Base-by-base conservation (phyloP, 352 stramenopile genomes). In the Phytophthora pluvialis region DNA sequence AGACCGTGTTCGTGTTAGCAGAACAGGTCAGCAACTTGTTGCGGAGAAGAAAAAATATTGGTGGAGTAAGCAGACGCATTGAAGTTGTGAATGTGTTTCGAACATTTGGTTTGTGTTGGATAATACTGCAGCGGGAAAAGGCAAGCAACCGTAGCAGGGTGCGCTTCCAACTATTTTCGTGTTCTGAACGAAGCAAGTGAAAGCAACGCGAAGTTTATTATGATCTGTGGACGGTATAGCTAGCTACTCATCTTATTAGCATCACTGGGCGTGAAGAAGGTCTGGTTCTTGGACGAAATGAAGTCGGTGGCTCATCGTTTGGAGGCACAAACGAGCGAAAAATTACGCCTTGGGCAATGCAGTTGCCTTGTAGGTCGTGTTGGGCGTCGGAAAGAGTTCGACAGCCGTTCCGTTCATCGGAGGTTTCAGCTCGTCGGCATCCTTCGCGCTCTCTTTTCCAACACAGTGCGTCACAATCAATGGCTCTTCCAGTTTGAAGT, bases 361-460 rank as follows among this genome's bases (percentile, higher is more conserved):
- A 31, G 40, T 51, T 11, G 61, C 55, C 33, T 75, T 75, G 62
- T 71, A 75, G 6, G 67, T 71, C 45, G 61, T 71, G 50, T 71
- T 68, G 29, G 61, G 55, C 67, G 53, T 62, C 5, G 65, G 60
- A 18, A 54, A 64, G 8, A 70, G 28, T 13, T 62, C 48, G 4
- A 49, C 5, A 43, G 45, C 59, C 0, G 47, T 66, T 9, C 35
- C 43, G 45, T 71, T 67, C 44, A 75, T 67, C 5, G 67, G 50
- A 26, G 67, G 54, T 33, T 64, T 71, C 11, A 44, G 9, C 21
- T 29, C 18, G 13, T 64, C 46, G 6, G 39, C 55, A n/a, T 57
- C 54, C 21, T 64, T 54, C 11, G 26, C 45, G 3, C 10, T 57
- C 31, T 58, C 52, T 46, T 59, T 64, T 26, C 29, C 42, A 35